A percentile compares a stretch with the other conserved stretches of the same genome.
Evolutionary conservation across 2,329 filamentous ascomycete species (phyloP).

Genomic region (Fusarium xyrophilum): DNA sequence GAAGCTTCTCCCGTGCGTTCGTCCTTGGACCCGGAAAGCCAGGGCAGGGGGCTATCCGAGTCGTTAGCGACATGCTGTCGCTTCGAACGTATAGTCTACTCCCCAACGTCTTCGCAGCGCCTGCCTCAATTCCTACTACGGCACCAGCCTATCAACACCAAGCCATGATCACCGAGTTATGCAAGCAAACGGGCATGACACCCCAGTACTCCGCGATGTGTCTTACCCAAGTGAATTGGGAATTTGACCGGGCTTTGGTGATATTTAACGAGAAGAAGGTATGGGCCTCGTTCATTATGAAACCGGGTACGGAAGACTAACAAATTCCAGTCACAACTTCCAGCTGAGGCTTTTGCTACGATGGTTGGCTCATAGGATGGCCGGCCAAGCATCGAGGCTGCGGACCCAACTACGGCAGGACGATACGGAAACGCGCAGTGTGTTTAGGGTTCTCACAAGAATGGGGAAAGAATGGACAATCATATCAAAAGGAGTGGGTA

Average conservation of each 20-base stretch:
- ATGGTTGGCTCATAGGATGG: slow-evolving; percentile 25
- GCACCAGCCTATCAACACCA: slow-evolving; percentile 59
- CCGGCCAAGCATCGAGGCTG: background rate
- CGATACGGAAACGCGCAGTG: slow-evolving; percentile 4
- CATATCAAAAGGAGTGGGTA: slow-evolving; percentile 1
- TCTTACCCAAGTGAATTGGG: slow-evolving; percentile 79
- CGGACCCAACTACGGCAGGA: background rate
- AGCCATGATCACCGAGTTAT: slow-evolving; percentile 76
- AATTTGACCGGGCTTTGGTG: slow-evolving; percentile 75
- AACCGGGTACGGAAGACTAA: slow-evolving; percentile 10
- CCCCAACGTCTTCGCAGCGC: slow-evolving; percentile 51
- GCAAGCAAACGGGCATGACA: slow-evolving; percentile 80
- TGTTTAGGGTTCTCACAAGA: background rate
- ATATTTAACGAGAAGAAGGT: slow-evolving; percentile 81
- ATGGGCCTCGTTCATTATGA: slow-evolving; percentile 37
- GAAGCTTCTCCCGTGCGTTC: slow-evolving; percentile 84
- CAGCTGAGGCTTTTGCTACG: slow-evolving; percentile 55
- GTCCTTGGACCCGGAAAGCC: slow-evolving; percentile 77
- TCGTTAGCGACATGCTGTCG: slow-evolving; percentile 80
- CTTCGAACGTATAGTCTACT: slow-evolving; percentile 69
- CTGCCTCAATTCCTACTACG: slow-evolving; percentile 35
- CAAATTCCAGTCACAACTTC: slow-evolving; percentile 52
- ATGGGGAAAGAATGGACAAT: background rate
- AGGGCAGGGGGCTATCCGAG: slow-evolving; percentile 69
- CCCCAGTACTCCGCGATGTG: slow-evolving; percentile 81